Evolutionary conservation across 805 yeast genomes (phyloP).

Genomic region (Myxozyma neotropica): DNA sequence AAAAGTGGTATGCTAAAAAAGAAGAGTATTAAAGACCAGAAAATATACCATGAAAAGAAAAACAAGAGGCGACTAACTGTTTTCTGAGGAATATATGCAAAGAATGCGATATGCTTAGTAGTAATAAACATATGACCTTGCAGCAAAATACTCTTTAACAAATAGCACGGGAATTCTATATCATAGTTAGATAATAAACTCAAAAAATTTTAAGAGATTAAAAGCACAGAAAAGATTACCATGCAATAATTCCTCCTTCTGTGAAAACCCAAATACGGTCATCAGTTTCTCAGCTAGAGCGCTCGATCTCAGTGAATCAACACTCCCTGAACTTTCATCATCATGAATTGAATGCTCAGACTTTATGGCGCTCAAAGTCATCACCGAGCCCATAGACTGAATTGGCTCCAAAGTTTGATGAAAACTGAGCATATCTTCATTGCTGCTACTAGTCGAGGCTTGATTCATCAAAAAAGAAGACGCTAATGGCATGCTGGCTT

Average conservation of each 20-base stretch:
- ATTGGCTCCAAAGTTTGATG: conserved; percentile 13
- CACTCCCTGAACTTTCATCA: not conserved
- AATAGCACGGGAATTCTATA: conserved; percentile 72
- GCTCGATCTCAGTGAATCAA: conserved; percentile 16
- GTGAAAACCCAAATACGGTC: conserved; percentile 20
- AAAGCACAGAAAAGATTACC: conserved; percentile 10
- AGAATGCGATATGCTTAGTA: conserved; percentile 62
- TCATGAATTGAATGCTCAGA: not conserved
- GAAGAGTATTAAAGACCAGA: not conserved
- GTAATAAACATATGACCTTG: conserved; percentile 88
- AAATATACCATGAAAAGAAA: not conserved
- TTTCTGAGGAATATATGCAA: conserved; percentile 72
- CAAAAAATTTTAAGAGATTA: not conserved
- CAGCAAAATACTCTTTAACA: conserved; percentile 74
- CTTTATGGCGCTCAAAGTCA: not conserved
- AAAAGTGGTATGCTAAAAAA: conserved; percentile 38
- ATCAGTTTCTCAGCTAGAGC: conserved; percentile 17
- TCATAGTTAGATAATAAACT: not conserved
- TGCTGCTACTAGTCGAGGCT: not conserved
- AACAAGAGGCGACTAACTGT: conserved; percentile 38
- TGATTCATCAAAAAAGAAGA: conserved; percentile 17
- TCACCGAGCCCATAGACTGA: conserved; percentile 12
- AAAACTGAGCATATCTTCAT: not conserved
- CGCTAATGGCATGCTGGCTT: not conserved
- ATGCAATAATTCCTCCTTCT: conserved; percentile 31